phyloP scores from a whole-genome alignment of 768 basidiomycete genomes.

The Suillus alpinus region DNA sequence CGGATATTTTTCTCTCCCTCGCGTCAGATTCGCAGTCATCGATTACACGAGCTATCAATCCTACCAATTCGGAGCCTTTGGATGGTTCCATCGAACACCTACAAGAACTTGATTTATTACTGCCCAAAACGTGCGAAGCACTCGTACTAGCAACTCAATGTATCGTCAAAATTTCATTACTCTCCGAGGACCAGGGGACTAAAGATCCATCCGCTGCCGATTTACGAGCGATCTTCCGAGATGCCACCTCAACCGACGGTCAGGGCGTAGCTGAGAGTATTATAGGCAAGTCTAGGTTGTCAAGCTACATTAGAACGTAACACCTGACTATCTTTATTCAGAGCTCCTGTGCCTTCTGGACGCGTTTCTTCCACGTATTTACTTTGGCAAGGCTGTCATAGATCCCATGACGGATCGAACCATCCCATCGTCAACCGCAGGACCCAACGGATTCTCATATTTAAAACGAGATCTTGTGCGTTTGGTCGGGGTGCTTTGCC shows the following conservation, averaged over 20 bases:
- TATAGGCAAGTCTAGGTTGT: constrained; percentile 46
- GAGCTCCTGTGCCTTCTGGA: constrained; percentile 76
- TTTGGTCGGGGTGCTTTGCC: constrained; percentile 74
- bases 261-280: constrained; percentile 51
- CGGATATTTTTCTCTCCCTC: constrained; percentile 59
- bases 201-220: constrained; percentile 7
- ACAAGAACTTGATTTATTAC: constrained; percentile 58
- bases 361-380: constrained; percentile 79
- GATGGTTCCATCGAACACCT: constrained; percentile 13
- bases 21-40: constrained; percentile 55
- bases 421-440: constrained; percentile 24
- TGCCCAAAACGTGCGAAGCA: constrained; percentile 80
- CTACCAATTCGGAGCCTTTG: constrained; percentile 10
- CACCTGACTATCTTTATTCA: constrained; percentile 27
- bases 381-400: constrained; percentile 64
- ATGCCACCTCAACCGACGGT: constrained; percentile 36
- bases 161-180: constrained; percentile 59
- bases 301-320: background rate
- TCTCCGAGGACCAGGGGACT: constrained; percentile 33
- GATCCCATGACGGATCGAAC: constrained; percentile 5
- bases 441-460: constrained; percentile 68
- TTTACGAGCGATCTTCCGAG: constrained; percentile 43
- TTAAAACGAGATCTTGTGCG: constrained; percentile 90
- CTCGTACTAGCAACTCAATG: constrained; percentile 78
- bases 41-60: constrained; percentile 46